Conservation (phyloP, 805 yeast genomes). For the Hermanozyma aechmeae region DNA sequence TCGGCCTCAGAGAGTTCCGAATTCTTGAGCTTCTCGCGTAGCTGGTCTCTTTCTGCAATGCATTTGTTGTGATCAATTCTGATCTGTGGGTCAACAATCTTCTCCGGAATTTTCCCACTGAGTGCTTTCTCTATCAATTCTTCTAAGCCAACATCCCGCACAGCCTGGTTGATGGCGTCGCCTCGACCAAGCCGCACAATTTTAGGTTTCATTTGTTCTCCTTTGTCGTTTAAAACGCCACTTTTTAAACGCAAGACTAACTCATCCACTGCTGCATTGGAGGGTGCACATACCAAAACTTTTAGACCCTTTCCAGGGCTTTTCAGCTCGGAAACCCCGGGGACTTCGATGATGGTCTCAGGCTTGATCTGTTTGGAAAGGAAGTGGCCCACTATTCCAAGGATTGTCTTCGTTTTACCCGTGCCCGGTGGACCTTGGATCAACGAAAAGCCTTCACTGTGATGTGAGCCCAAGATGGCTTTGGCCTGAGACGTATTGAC, state of each 20-base stretch:
- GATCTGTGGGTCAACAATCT: conserved; percentile 38
- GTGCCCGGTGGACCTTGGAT: conserved; percentile 99
- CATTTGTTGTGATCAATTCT: conserved; percentile 43
- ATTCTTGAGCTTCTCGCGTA: conserved; percentile 33
- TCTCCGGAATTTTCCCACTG: conserved; percentile 26
- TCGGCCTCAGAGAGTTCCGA: conserved; percentile 28
- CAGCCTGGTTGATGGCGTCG: conserved; percentile 78
- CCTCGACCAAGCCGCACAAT: conserved; percentile 84
- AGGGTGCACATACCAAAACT: conserved; percentile 90
- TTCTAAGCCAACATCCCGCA: conserved; percentile 75
- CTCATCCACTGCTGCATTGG: conserved; percentile 98
- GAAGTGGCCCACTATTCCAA: conserved; percentile 81
- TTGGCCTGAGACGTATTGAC: conserved; percentile 86
- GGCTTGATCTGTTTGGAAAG: conserved; percentile 28
- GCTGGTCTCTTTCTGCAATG: conserved; percentile 46
- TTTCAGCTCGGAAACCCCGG: conserved; percentile 11
- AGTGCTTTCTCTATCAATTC: conserved; percentile 67
- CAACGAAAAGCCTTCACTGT: conserved; percentile 67
- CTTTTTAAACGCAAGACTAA: conserved; percentile 69
- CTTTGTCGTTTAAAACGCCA: conserved; percentile 56
- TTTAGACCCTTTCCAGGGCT: conserved; percentile 34
- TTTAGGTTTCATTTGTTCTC: conserved; percentile 46
- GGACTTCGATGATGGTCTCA: conserved; percentile 10
- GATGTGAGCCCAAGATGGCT: conserved; percentile 71
- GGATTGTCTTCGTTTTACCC: conserved; percentile 94